phyloP scores from a whole-genome alignment of 2,329 filamentous ascomycete genomes.

The Colletotrichum tabaci region DNA sequence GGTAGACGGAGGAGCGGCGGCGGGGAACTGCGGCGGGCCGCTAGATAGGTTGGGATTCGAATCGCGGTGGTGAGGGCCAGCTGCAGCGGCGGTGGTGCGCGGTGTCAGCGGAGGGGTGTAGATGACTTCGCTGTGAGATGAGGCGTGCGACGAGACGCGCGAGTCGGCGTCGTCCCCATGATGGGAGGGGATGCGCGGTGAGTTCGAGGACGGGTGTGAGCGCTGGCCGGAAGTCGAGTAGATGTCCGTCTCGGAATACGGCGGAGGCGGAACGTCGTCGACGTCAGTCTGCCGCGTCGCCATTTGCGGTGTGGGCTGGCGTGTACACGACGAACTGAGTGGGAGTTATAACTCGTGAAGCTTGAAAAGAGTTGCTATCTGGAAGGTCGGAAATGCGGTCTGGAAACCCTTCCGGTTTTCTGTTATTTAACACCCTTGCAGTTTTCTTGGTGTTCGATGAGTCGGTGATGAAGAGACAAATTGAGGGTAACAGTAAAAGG shows the following conservation, averaged over 20 bases:
- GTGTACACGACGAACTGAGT: not conserved
- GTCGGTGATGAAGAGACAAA: not conserved
- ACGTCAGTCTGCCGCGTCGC: constrained; percentile 40
- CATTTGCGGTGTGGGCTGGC: constrained; percentile 16
- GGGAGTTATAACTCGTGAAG: not conserved
- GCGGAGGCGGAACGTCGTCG: constrained; percentile 65
- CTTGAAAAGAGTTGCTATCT: not conserved
- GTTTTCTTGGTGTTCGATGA: not conserved
- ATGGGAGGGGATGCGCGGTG: constrained; percentile 44
- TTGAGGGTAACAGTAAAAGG: not conserved
- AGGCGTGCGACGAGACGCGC: constrained; percentile 53
- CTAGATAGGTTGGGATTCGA: constrained; percentile 16
- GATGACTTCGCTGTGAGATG: constrained; percentile 60
- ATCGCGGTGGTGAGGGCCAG: constrained; percentile 28
- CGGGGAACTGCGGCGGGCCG: constrained; percentile 30
- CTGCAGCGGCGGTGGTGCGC: constrained; percentile 47
- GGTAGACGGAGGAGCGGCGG: constrained; percentile 16
- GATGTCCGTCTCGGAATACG: constrained; percentile 71
- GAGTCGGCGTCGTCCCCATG: constrained; percentile 54
- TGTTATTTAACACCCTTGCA: not conserved
- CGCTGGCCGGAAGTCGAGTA: constrained; percentile 60
- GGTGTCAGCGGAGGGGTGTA: constrained; percentile 69
- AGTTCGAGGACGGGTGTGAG: constrained; percentile 15
- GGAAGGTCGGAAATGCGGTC: not conserved
- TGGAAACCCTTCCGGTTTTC: not conserved